Evolutionary conservation across 2,329 filamentous ascomycete species (phyloP), one percentile per base, ranked within the genome.

Genomic region (Zymoseptoria brevis): DNA sequence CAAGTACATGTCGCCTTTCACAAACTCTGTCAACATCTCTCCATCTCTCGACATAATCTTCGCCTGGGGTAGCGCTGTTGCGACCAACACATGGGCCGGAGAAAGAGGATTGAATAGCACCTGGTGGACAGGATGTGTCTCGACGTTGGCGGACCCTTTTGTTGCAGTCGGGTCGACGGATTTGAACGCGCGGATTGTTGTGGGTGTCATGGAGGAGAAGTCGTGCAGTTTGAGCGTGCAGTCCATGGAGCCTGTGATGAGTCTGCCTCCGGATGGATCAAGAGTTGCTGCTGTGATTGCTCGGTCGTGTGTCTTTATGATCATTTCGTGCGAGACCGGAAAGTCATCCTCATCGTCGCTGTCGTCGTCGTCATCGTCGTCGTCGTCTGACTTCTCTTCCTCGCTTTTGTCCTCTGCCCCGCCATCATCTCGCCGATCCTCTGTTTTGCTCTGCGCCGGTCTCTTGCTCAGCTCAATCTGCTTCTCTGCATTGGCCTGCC

Each of bases 1-100:
- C 65, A 99, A 77, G 69, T 99, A 99, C 92, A 97, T 97, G 72
- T 99, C 94, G 52, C 94, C 94, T 76, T 99, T 99, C 66, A 91
- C 87, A 65, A 96, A 97, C 70, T 96, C 91, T 1, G 87, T 87
- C 54, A 95, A 68, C 7, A 88, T 81, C 51, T 95, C 90, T 48
- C 94, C 94, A 76, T 99, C 93, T 69, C 94, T 86, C 67, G 85
- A 89, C 73, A 97, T 81, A 22, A 99, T 86, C 73, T 91, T 92
- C 11, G 93, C 90, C 73, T 97, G 93, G 1, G 93, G 87, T 49
- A 93, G 89, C 6, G 93, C 91, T 7, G 91, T 88, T 51, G 97
- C 81, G 66, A 94, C 95, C 35, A 99, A 83, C 61, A 99, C 86
- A 61, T 88, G 85, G 62, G 86, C 83, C 8, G 90, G 90, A 1